These are phyloP conservation scores for Fonsecaea pugnacius DNA, from an alignment of 2,329 filamentous ascomycete genomes.

Conservation along the genomic window DNA sequence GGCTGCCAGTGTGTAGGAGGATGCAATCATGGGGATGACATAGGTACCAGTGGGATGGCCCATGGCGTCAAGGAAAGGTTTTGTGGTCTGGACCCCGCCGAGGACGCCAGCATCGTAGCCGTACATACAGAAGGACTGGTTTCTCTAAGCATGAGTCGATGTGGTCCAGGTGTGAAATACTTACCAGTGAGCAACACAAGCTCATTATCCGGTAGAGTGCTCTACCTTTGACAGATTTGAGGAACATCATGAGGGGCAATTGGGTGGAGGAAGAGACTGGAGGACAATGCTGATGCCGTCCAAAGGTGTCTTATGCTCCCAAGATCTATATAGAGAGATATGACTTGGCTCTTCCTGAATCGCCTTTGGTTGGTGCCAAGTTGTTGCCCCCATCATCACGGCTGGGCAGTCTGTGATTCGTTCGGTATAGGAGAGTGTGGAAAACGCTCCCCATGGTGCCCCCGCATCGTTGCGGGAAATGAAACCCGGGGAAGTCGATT, in stretches of 20 bases:
- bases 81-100: slow-evolving; percentile 41
- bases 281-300: neutral
- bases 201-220: slow-evolving; percentile 40
- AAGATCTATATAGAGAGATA: slow-evolving; percentile 10
- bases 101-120: slow-evolving; percentile 46
- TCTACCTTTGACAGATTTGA: slow-evolving; percentile 36
- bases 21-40: slow-evolving; percentile 40
- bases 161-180: neutral
- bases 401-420: slow-evolving; percentile 14
- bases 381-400: neutral
- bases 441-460: neutral
- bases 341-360: neutral
- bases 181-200: slow-evolving; percentile 38
- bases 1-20: slow-evolving; percentile 36
- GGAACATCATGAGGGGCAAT: slow-evolving; percentile 17
- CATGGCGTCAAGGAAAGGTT: slow-evolving; percentile 42
- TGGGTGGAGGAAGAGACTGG: neutral
- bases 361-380: neutral
- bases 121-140: slow-evolving; percentile 42
- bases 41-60: slow-evolving; percentile 32
- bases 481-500: slow-evolving; percentile 28
- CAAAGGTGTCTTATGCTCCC: neutral
- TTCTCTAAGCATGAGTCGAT: neutral
- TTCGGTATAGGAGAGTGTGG: no score
- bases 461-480: slow-evolving; percentile 25